Base-by-base conservation (phyloP, 306 rosid genomes). In the Gynostemma pentaphyllum region DNA sequence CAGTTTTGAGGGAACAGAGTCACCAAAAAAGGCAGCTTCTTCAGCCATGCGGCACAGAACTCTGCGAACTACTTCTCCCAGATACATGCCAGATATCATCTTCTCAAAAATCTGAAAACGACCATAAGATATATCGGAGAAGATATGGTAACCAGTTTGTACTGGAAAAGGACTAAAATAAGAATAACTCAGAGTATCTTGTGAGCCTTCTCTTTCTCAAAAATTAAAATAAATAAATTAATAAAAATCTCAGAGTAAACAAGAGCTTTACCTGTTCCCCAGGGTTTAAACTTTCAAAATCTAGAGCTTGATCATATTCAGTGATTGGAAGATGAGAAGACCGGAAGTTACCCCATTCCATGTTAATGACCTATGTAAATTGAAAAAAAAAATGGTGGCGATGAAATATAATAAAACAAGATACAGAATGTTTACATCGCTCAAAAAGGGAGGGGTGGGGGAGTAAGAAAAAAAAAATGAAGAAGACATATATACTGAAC, bases 271-370 rank as follows among this genome's bases (percentile, higher is more conserved):
- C 99, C 85, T 94, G 99, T 75, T 94, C 97, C 67, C 99, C 97
- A 10, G 99, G 94, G 81, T 94, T 94, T 73, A 94, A 80, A 77
- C 94, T 86, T 65, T 80, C 99, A 12, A 5, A 66, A 65, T 94
- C 99, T 45, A 94, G 73, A 62, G 79, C 82, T 8, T 67, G 81
- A 80, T 94, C 99, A 62, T 86, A 86, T 67, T 89, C 95, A 56
- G 99, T 82, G 22, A 83, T 68, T 37, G 99, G 97, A 75, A 94
- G 95, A 80, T 94, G 81, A 6, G 94, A 83, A 41, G 97, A 94
- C 63, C 81, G 71, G 65, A 89, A 94, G 78, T 80, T 89, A 75
- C 99, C 99, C 99, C 99, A 94, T 80, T 94, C 99, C 94, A 85
- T 94, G 84, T 94, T 94, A 72, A 94, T 89, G 60, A 89, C 97